Evolutionary conservation across 306 rosid species (phyloP).

Genomic region (Neltuma alba): DNA sequence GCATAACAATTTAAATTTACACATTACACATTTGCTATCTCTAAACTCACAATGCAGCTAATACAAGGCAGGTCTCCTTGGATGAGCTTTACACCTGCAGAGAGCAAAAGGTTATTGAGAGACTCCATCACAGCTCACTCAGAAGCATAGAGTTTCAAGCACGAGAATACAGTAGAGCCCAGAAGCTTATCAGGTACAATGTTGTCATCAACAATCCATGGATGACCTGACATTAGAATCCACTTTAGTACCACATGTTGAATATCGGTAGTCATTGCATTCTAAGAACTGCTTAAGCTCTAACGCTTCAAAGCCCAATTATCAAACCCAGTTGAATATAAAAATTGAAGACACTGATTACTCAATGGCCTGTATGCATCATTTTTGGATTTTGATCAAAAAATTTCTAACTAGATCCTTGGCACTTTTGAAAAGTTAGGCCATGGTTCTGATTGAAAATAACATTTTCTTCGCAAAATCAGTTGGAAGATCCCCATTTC

Average conservation of each 20-base stretch:
- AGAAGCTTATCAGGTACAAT: constrained; percentile 63
- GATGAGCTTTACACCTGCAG: too few species aligned
- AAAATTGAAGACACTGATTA: constrained; percentile 39
- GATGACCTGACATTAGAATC: constrained; percentile 54
- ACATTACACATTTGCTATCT: too few species aligned
- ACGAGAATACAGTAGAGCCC: constrained; percentile 52
- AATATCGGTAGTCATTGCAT: not conserved
- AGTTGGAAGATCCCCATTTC: constrained; percentile 57
- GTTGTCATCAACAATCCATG: constrained; percentile 63
- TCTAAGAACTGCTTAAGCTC: constrained; percentile 1
- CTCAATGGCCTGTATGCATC: constrained; percentile 51
- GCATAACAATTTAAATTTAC: too few species aligned
- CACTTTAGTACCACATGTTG: constrained; percentile 18
- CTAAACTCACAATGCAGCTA: too few species aligned
- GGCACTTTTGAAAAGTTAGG: constrained; percentile 58
- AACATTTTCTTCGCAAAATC: constrained; percentile 52
- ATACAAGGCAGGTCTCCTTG: too few species aligned
- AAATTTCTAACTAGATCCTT: constrained; percentile 62
- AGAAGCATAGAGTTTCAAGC: not conserved
- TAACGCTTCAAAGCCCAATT: constrained; percentile 1
- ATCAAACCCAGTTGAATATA: not conserved
- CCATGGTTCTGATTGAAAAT: constrained; percentile 63
- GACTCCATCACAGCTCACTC: too few species aligned
- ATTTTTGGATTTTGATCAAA: constrained; percentile 54
- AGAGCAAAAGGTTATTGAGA: too few species aligned